Percentiles rank a stretch among this genome's conserved stretches.
Conservation (phyloP, 2,329 filamentous ascomycete species). For the Fusarium concolor region DNA sequence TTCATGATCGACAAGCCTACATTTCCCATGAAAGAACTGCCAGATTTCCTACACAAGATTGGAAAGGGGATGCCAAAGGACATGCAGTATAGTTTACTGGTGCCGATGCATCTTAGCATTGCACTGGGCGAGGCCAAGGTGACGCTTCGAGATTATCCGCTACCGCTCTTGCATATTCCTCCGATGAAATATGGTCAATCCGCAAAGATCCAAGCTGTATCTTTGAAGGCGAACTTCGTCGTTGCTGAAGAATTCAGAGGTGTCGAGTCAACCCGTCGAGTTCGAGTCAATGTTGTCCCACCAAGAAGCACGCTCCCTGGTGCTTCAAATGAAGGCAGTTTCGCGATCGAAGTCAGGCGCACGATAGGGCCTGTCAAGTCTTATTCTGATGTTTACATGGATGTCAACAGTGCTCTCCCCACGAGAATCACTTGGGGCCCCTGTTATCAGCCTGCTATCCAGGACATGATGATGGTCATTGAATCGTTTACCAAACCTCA, state of each 20-base stretch:
- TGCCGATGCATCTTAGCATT: constrained; percentile 90
- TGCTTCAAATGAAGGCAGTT: constrained; percentile 70
- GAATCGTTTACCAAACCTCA: constrained; percentile 98
- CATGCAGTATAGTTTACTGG: constrained; percentile 88
- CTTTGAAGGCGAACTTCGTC: constrained; percentile 90
- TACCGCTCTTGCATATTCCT: constrained; percentile 92
- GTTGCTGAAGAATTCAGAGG: constrained; percentile 94
- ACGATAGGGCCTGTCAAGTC: constrained; percentile 97
- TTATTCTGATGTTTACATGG: constrained; percentile 90
- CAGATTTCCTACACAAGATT: constrained; percentile 85
- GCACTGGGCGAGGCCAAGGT: constrained; percentile 90
- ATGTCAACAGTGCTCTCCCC: constrained; percentile 92
- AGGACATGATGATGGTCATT: constrained; percentile 99
- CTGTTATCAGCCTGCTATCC: constrained; percentile 96
- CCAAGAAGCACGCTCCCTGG: constrained; percentile 68
- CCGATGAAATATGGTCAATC: constrained; percentile 83
- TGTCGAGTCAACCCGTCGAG: constrained; percentile 80
- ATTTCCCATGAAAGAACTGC: constrained; percentile 84
- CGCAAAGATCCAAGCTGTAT: constrained; percentile 81
- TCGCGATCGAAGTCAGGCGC: constrained; percentile 86
- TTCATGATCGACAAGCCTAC: constrained; percentile 91
- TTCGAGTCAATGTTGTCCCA: constrained; percentile 86
- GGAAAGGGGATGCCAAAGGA: constrained; percentile 97
- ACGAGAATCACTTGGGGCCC: constrained; percentile 97
- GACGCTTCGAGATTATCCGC: constrained; percentile 90